Base-by-base conservation (phyloP, 441 rosid genomes). In the Gossypium davidsonii region DNA sequence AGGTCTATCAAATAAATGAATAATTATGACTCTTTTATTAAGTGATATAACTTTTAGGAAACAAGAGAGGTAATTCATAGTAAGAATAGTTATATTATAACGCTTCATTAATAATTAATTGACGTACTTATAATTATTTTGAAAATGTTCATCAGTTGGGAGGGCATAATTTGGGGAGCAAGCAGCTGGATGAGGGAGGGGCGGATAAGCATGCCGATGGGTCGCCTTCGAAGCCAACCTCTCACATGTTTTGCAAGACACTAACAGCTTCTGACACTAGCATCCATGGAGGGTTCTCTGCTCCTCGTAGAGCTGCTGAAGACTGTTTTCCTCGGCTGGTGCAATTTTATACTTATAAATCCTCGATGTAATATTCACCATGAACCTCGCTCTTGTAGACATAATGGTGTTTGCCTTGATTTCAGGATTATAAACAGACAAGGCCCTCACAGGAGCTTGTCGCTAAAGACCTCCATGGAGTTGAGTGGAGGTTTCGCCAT, bases 221-320 rank as follows among this genome's bases (percentile, higher is more conserved):
- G 68, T 79, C 77, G 37, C 79, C 79, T 69, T 80, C 77, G 59
- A 94, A 87, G 82, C 78, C 97, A 23, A 86, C 82, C 52, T 92
- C 96, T 34, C 99, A 94, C 76, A 94, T 92, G 99, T 94, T 94
- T 79, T 94, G 98, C 81, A 94, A 94, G 88, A 94, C 99, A 9
- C 91, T 94, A n/a, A 94, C 99, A 73, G 98, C 99, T 78, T 94
- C 98, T 55, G 99, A 94, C 77, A 94, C 99, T 11, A 92, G 99
- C 79, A 92, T 97, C 12, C 99, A 95, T 81, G 99, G 98, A 12
- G 98, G 99, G 42, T 95, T 95, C 80, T 95, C 98, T 56, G 98
- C 93, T 64, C 99, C 99, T 73, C 91, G 99, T 26, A 87, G 99
- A 70, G 99, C 99, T 48, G 99, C 99, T 4, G 99, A 95, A 78